These are phyloP conservation scores for Naumovozyma dairenensis DNA, from an alignment of 805 yeast species.

Conservation along the genomic window DNA sequence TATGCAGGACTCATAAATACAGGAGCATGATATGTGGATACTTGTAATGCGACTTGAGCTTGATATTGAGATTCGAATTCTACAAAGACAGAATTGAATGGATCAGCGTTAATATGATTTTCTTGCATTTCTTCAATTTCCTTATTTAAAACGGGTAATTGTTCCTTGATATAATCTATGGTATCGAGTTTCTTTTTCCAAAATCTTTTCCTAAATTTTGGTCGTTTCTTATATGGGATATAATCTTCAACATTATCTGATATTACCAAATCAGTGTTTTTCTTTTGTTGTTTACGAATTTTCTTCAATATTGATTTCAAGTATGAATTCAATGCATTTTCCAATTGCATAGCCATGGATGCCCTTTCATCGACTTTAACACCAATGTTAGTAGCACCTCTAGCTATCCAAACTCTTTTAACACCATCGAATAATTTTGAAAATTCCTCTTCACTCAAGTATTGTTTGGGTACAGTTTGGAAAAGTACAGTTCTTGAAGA, in stretches of 20 bases:
- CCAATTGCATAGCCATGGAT: constrained; percentile 50
- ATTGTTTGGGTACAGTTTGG: constrained; percentile 72
- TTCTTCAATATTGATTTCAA: constrained; percentile 54
- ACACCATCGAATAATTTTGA: constrained; percentile 74
- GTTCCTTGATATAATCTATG: constrained; percentile 45
- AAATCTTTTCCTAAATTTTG: constrained; percentile 36
- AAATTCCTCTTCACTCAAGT: constrained; percentile 62
- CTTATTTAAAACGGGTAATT: constrained; percentile 45
- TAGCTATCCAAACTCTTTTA: constrained; percentile 67
- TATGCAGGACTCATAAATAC: constrained; percentile 49
- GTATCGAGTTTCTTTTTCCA: constrained; percentile 47
- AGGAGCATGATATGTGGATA: constrained; percentile 56
- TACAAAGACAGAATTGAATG: constrained; percentile 74
- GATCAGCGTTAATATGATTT: constrained; percentile 36
- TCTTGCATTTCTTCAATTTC: constrained; percentile 50
- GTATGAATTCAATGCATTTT: constrained; percentile 50
- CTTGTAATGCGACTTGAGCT: constrained; percentile 65
- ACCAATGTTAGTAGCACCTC: constrained; percentile 47
- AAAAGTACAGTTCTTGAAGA: constrained; percentile 76
- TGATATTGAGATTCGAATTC: constrained; percentile 68
- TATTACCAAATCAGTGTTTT: constrained; percentile 33
- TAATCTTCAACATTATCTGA: constrained; percentile 42
- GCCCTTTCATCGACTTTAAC: constrained; percentile 51
- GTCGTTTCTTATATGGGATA: constrained; percentile 60
- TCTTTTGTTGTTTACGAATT: constrained; percentile 59